Conservation (phyloP, 192 early-diverging fungal species). For the Coemansia pectinata region DNA sequence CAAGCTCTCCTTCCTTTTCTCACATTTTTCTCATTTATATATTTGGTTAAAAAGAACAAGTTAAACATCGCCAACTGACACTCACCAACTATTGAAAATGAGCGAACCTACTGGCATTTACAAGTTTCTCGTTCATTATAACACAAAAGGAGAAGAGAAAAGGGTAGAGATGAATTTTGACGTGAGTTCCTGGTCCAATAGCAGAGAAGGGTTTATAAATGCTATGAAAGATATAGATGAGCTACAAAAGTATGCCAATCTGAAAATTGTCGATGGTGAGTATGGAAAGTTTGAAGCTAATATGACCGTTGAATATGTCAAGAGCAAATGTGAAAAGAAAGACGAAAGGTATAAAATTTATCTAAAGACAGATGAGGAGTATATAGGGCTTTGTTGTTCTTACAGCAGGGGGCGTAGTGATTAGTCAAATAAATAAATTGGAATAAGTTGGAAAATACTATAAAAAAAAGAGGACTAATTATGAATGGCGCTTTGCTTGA, state of each 20-base stretch:
- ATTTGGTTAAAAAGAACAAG: not conserved
- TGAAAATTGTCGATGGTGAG: not conserved
- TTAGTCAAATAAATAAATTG: not conserved
- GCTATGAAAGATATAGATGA: not conserved
- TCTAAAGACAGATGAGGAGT: not conserved
- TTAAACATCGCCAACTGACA: not conserved
- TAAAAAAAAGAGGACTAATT: slow-evolving; percentile 3
- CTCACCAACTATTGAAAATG: not conserved
- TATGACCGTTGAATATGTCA: not conserved
- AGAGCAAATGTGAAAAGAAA: not conserved
- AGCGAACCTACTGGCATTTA: not conserved
- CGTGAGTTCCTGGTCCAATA: not conserved
- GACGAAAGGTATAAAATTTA: not conserved
- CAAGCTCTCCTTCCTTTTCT: not conserved
- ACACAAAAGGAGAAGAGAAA: not conserved
- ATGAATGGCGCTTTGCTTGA: slow-evolving; percentile 45
- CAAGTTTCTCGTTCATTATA: not conserved
- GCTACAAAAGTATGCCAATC: not conserved
- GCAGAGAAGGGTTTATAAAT: not conserved
- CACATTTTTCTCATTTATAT: not conserved
- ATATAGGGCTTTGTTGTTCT: not conserved
- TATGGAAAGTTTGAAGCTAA: not conserved
- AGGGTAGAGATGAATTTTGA: not conserved
- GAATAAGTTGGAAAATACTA: not conserved
- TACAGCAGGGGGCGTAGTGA: not conserved